phyloP scores from a whole-genome alignment of 2,329 filamentous ascomycete species.

The Alternaria ventricosa region DNA sequence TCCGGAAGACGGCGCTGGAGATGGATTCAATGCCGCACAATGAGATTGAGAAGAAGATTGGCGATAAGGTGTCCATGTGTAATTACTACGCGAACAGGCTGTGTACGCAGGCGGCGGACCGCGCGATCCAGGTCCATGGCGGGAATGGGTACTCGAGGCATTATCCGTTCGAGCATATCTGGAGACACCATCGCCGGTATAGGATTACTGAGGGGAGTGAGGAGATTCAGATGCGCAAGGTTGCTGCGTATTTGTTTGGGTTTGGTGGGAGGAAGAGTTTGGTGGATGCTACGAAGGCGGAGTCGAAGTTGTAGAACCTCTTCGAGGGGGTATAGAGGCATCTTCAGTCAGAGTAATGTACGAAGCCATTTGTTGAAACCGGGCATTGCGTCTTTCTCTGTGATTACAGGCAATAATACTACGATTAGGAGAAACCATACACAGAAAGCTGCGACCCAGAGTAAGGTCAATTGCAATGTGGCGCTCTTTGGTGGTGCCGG shows the following conservation, averaged over 20 bases:
- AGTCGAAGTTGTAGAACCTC: constrained; percentile 37
- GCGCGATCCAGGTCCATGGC: constrained; percentile 68
- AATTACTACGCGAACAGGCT: constrained; percentile 70
- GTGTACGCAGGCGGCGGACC: constrained; percentile 66
- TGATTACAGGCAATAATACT: constrained; percentile 6
- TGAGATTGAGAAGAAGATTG: constrained; percentile 64
- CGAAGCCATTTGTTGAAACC: constrained; percentile 21
- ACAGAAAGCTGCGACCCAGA: not conserved
- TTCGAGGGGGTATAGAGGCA: not conserved
- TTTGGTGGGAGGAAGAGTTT: constrained; percentile 56
- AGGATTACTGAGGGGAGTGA: constrained; percentile 70
- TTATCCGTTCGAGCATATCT: constrained; percentile 69
- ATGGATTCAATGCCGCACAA: constrained; percentile 65
- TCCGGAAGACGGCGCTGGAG: constrained; percentile 66
- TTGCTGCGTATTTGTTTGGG: constrained; percentile 65
- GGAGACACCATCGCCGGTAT: constrained; percentile 68
- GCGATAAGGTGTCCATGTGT: constrained; percentile 69
- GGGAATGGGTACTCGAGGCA: constrained; percentile 66
- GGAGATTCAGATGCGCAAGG: constrained; percentile 71
- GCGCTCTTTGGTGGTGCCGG: not conserved
- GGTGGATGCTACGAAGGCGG: constrained; percentile 39
- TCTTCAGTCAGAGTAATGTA: not conserved
- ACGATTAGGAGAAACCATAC: constrained; percentile 8
- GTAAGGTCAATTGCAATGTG: not conserved
- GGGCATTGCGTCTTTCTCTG: constrained; percentile 12